Conservation (phyloP, 352 stramenopile species). For the Phytophthora nicotianae region DNA sequence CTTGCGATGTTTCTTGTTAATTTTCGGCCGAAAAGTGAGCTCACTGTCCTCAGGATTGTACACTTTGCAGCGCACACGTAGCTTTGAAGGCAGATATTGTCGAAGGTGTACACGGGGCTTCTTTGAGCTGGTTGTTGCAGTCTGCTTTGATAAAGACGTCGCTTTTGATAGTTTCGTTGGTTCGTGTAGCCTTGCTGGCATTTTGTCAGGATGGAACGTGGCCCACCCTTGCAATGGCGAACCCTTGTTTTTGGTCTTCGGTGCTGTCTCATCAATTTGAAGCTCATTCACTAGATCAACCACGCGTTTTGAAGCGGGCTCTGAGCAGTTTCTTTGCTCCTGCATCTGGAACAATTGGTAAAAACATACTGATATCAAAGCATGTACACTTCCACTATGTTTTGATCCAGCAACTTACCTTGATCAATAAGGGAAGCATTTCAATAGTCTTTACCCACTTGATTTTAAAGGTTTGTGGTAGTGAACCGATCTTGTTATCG, state of each 20-base stretch:
- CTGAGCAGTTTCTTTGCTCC: conserved; percentile 5
- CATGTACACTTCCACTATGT: neutral
- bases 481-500: conserved; percentile 17
- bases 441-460: conserved; percentile 32
- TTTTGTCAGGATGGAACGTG: conserved; percentile 56
- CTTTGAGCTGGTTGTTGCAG: neutral
- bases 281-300: neutral
- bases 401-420: conserved; percentile 9
- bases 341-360: conserved; percentile 11
- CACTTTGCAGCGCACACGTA: conserved; percentile 18
- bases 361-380: conserved; percentile 2
- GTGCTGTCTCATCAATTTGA: conserved; percentile 6
- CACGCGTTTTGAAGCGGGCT: neutral
- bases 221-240: conserved; percentile 43
- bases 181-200: conserved; percentile 35
- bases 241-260: conserved; percentile 10
- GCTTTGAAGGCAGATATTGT: conserved; percentile 18
- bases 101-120: conserved; percentile 28
- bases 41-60: conserved; percentile 39
- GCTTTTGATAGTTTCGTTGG: conserved; percentile 7
- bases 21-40: conserved; percentile 58
- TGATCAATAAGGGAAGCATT: conserved; percentile 18
- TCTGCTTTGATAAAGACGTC: conserved; percentile 9
- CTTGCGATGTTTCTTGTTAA: conserved; percentile 41
- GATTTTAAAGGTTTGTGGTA: conserved; percentile 3